Base-by-base conservation (phyloP, 2,329 filamentous ascomycete species). In the Colletotrichum sp. region DNA sequence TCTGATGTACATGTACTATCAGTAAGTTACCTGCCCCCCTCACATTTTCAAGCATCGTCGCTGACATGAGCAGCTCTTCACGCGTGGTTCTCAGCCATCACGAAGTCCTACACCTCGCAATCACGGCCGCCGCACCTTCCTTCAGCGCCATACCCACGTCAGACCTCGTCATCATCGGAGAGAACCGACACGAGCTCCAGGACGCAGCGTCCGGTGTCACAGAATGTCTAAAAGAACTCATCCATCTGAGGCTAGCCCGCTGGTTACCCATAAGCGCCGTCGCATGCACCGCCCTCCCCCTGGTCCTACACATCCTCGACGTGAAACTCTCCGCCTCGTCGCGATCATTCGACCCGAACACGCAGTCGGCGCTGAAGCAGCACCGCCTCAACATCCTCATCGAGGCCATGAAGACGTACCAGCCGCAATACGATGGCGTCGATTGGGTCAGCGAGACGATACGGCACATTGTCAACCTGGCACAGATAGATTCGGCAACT, bases 1-100 rank as follows among this genome's bases (percentile, higher is more conserved):
- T 57, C 78, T 89, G 77, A 87, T 89, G 79, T 88, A 87, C 75
- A 89, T 90, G 85, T 88, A 88, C 72, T 90, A 89, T 76, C 84
- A 89, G 87, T 90, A 82, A 78, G 87, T 81, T n/a, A n/a, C n/a
- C n/a, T n/a, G n/a, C n/a, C n/a, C n/a, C n/a, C n/a, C n/a, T n/a
- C 48, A 36, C 0, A 1, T 21, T 6, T 6, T n/a, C 26, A 7
- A n/a, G 8, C 6, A 24, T 7, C 26, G 7, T 13, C 36, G 15
- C 74, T 74, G 9, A 78, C 39, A 80, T 66, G n/a, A 6, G 39
- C 74, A 88, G 86, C 75, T 85, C 86, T 6, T 84, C 86, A 6
- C 80, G 84, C 24, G 83, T 88, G 9, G 85, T 85, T 5, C 81
- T 90, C 8, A 87, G 85, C 18, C 87, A 90, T 77, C 86, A 88